Evolutionary conservation across 257 asterid species (phyloP).

Genomic region (Forsythia suspensa): DNA sequence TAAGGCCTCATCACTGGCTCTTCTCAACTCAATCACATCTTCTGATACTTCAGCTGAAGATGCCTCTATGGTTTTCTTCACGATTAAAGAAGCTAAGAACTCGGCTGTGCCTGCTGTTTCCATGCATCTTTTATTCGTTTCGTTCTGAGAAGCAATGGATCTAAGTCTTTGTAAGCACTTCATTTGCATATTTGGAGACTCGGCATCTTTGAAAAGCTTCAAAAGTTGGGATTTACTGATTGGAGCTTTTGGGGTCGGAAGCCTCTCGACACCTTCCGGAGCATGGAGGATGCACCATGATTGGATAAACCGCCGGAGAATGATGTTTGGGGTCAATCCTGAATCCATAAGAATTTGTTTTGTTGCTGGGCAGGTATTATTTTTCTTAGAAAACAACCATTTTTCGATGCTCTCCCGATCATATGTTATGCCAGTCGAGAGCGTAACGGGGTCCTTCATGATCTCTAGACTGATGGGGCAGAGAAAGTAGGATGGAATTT

Average conservation of each 20-base stretch:
- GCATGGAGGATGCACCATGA: constrained; percentile 82
- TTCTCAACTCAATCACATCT: constrained; percentile 19
- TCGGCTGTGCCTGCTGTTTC: constrained; percentile 59
- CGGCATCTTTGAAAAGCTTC: constrained; percentile 50
- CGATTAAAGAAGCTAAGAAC: constrained; percentile 50
- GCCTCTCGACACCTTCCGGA: constrained; percentile 54
- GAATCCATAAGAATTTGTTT: constrained; percentile 43
- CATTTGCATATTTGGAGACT: constrained; percentile 35
- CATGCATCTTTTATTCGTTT: constrained; percentile 58
- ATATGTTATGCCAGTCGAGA: constrained; percentile 76
- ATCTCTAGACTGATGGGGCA: constrained; percentile 78
- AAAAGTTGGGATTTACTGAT: constrained; percentile 48
- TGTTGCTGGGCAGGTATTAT: constrained; percentile 65
- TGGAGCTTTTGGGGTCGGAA: constrained; percentile 81
- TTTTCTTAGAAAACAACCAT: constrained; percentile 58
- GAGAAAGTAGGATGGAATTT: constrained; percentile 71
- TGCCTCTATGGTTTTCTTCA: constrained; percentile 15
- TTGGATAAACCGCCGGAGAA: constrained; percentile 77
- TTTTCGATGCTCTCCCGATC: constrained; percentile 76
- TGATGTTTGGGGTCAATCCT: constrained; percentile 71
- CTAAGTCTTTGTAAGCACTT: constrained; percentile 45
- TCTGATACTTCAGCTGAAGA: not conserved
- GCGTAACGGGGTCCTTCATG: constrained; percentile 84
- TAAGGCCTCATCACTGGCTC: constrained; percentile 41
- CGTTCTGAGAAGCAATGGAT: constrained; percentile 61